Evolutionary conservation across 176 grass and related monocot genomes (phyloP).

Genomic region (Carex parvula): DNA sequence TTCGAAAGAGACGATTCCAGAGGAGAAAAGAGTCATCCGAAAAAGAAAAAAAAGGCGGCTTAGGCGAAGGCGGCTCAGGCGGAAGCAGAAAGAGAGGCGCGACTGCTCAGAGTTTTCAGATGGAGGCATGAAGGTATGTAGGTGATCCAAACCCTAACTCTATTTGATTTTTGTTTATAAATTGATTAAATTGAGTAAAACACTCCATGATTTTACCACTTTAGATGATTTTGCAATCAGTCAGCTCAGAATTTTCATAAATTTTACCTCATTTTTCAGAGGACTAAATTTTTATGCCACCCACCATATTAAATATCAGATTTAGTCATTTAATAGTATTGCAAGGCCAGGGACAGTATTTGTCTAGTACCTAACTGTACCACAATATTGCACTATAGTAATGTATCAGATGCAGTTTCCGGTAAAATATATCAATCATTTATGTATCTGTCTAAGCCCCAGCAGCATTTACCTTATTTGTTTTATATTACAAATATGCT

Average conservation of each 20-base stretch:
- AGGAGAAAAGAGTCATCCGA: no score
- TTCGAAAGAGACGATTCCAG: no score
- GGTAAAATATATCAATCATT: not conserved
- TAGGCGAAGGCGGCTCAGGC: no score
- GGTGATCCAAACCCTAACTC: no score
- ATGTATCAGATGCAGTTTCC: no score
- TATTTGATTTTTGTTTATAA: no score
- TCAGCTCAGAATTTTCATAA: not conserved
- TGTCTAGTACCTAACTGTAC: not conserved
- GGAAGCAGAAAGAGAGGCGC: no score
- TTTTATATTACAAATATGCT: no score
- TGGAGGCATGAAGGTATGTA: no score
- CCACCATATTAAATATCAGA: not conserved
- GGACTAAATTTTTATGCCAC: not conserved
- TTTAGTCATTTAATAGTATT: not conserved
- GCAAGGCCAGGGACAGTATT: not conserved
- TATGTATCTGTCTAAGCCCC: not conserved
- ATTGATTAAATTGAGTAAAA: no score
- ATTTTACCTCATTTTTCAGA: not conserved
- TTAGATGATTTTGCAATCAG: not conserved
- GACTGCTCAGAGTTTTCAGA: no score
- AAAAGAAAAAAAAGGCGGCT: no score
- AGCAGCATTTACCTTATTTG: not conserved
- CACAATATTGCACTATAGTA: not conserved
- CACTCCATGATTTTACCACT: conserved; percentile 2